phyloP scores from a whole-genome alignment of 2,329 filamentous ascomycete species.

The Dothistroma pini region DNA sequence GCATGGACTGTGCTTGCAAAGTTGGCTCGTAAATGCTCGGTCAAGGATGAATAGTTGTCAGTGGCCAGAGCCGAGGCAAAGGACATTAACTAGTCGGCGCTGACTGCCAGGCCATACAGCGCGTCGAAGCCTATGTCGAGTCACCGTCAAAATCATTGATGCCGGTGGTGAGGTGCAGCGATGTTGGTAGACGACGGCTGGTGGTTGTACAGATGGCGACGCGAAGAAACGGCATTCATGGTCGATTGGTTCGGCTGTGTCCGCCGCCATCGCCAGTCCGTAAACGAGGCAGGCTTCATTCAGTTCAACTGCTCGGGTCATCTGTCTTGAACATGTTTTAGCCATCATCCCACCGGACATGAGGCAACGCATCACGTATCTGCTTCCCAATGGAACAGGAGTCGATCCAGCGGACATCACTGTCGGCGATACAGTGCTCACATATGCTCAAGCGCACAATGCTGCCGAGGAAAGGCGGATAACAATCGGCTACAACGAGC shows the following conservation, averaged over 20 bases:
- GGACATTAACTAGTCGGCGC: neutral
- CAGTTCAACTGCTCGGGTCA: neutral
- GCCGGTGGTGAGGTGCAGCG: neutral
- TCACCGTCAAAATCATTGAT: neutral
- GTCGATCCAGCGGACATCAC: constrained; percentile 63
- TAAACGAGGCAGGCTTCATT: neutral
- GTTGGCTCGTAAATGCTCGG: neutral
- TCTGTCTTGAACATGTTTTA: neutral
- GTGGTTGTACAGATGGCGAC: neutral
- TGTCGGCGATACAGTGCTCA: constrained; percentile 52
- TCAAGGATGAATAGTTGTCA: neutral
- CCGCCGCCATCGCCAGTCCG: neutral
- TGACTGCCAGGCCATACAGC: neutral
- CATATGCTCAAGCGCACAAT: constrained; percentile 54
- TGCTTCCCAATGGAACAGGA: constrained; percentile 61
- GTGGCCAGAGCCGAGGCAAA: neutral
- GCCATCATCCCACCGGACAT: constrained; percentile 42
- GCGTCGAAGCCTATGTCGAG: neutral
- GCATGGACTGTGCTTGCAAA: neutral
- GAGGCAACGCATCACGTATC: constrained; percentile 73
- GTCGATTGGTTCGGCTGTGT: neutral
- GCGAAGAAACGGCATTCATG: neutral
- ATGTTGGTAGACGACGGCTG: neutral
- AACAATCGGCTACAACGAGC: constrained; percentile 68
- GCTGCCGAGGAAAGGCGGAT: constrained; percentile 75